Evolutionary conservation across 108 stramenopile genomes (phyloP), one percentile per base, ranked within the genome.

Genomic region (Aureococcus anophagefferens): DNA sequence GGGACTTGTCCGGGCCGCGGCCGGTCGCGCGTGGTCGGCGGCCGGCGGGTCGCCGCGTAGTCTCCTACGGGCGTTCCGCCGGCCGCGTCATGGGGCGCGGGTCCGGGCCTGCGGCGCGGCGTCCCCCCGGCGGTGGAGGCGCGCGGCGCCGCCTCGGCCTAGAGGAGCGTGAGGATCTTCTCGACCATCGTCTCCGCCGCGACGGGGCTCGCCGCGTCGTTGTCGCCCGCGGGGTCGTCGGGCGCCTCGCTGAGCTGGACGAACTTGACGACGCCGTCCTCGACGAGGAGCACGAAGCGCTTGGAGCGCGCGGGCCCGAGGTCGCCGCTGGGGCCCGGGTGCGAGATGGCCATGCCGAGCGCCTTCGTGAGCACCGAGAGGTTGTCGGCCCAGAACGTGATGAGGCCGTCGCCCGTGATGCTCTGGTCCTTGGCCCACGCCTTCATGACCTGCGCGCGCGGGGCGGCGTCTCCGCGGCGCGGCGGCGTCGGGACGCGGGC

Each of bases 201-300:
- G 7, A 59, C 51, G 51, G 51, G 51, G 21, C 51, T 72, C 30
- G 68, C 72, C 15, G 82, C 79, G 65, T 76, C 69, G 46, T 73
- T 79, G 68, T 83, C 82, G 17, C 82, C 82, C 0, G 82, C 82
- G 5, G 82, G 82, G 71, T 83, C 82, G 64, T 80, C 73, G n/a
- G 73, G 76, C 0, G 73, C 64, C 73, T 83, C 82, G 64, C 75
- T 71, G 16, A 83, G 65, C 18, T 68, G 62, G 28, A 83, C 72
- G 64, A 68, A 70, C 37, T 80, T 74, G 30, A 83, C 79, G 32
- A 51, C 68, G 16, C 79, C 79, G 67, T 77, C 72, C 33, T 73
- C 73, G 25, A 79, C 82, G 74, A 77, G 74, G n/a, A 80, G 29
- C 9, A 79, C 82, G 76, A 80, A 80, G 18, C 82, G 67, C 66